Evolutionary conservation across 2,329 filamentous ascomycete species (phyloP).

Genomic region (Fusarium fujikuroi): DNA sequence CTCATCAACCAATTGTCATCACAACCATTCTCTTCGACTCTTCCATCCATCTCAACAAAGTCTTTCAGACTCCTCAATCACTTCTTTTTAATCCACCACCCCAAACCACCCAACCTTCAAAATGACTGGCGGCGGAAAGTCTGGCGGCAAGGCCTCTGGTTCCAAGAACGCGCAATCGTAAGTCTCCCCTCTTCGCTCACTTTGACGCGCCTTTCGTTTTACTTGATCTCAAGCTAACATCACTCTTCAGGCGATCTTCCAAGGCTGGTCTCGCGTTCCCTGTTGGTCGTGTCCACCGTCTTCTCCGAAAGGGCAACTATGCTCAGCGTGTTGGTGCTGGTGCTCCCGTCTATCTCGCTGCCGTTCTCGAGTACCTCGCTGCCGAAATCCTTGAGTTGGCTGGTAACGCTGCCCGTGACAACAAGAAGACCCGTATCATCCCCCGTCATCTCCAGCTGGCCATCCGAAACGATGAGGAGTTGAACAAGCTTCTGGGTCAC

Average conservation of each 20-base stretch:
- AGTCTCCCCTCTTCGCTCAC: slow-evolving; percentile 53
- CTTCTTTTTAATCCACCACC: slow-evolving; percentile 25
- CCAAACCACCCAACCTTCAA: slow-evolving; percentile 65
- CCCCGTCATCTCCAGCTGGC: slow-evolving; percentile 98
- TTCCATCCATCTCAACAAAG: slow-evolving; percentile 33
- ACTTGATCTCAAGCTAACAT: slow-evolving; percentile 17
- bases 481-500: slow-evolving; percentile 98
- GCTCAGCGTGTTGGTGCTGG: slow-evolving; percentile 99
- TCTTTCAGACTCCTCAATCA: slow-evolving; percentile 32
- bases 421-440: slow-evolving; percentile 99
- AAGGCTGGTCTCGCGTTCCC: slow-evolving; percentile 99
- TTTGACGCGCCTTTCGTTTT: neutral
- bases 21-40: slow-evolving; percentile 51
- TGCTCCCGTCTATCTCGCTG: slow-evolving; percentile 96
- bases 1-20: slow-evolving; percentile 51
- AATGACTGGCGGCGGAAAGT: slow-evolving; percentile 99
- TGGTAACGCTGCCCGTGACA: slow-evolving; percentile 98
- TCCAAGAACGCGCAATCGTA: slow-evolving; percentile 99
- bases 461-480: slow-evolving; percentile 98
- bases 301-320: slow-evolving; percentile 99
- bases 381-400: slow-evolving; percentile 99
- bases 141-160: slow-evolving; percentile 99
- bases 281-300: slow-evolving; percentile 98
- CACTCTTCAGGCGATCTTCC: slow-evolving; percentile 83
- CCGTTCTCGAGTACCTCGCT: slow-evolving; percentile 97